Conservation (phyloP, 805 yeast genomes). For the Pichia kluyveri region DNA sequence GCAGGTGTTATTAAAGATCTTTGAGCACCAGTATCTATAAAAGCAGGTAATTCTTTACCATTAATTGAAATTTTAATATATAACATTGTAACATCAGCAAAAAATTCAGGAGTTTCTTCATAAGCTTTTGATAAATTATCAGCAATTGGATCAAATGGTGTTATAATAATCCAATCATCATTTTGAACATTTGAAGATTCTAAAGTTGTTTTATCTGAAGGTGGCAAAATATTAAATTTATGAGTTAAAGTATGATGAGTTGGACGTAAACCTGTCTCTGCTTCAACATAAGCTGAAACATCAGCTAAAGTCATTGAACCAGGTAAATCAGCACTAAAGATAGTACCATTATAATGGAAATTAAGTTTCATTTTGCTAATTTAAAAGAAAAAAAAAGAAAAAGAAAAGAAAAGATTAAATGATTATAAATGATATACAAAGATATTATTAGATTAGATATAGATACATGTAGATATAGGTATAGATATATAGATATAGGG, state of each 20-base stretch:
- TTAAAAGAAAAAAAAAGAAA: too few relatives aligned
- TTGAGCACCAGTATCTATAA: slow-evolving; percentile 96
- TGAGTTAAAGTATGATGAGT: slow-evolving; percentile 7
- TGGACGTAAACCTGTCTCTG: slow-evolving; percentile 7
- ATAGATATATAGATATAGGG: too few relatives aligned
- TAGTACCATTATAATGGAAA: slow-evolving; percentile 1
- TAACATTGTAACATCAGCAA: slow-evolving; percentile 76
- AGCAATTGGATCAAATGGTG: slow-evolving; percentile 6
- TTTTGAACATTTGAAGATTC: slow-evolving; percentile 2
- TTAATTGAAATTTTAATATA: slow-evolving; percentile 73
- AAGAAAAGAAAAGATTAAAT: too few relatives aligned
- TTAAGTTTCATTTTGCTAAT: slow-evolving; percentile 1
- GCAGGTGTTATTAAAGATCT: slow-evolving; percentile 72
- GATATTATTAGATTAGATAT: too few relatives aligned
- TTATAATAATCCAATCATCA: slow-evolving; percentile 3
- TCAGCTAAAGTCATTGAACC: slow-evolving; percentile 8
- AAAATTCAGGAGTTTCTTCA: slow-evolving; percentile 86
- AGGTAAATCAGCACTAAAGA: slow-evolving; percentile 6
- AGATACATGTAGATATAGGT: too few relatives aligned
- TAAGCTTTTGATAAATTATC: slow-evolving; percentile 58
- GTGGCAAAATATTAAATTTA: slow-evolving; percentile 4
- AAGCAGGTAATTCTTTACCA: slow-evolving; percentile 76
- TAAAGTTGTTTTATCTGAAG: slow-evolving; percentile 3
- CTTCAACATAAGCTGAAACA: slow-evolving; percentile 7
- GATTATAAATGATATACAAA: too few relatives aligned